A percentile compares a stretch with the other conserved stretches of the same genome.
These are phyloP conservation scores for Westerdykella sp. DNA, from an alignment of 2,329 filamentous ascomycete species.

Conservation along the genomic window DNA sequence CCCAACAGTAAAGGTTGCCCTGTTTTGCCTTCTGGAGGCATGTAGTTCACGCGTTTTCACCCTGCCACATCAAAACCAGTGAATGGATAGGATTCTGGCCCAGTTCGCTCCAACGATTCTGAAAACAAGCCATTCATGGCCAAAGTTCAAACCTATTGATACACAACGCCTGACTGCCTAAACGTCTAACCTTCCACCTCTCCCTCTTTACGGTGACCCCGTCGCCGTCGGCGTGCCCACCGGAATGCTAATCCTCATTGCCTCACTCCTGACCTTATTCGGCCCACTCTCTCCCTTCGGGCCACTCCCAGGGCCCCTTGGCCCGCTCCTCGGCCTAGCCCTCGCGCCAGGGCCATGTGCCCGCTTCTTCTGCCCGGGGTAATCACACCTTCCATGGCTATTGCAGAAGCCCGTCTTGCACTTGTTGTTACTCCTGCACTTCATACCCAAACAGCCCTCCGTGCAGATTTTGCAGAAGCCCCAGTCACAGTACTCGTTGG, in stretches of 20 bases:
- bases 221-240: slow-evolving; percentile 19
- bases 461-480: slow-evolving; percentile 21
- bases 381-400: slow-evolving; percentile 23
- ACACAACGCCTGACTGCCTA: no score
- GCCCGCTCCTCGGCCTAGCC: slow-evolving; percentile 9
- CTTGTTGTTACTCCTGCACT: slow-evolving; percentile 21
- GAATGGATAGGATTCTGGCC: no score
- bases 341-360: slow-evolving; percentile 17
- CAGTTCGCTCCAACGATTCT: no score
- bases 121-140: no score
- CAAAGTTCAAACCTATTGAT: no score
- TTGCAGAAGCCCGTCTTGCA: slow-evolving; percentile 33
- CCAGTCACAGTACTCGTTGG: slow-evolving; percentile 25
- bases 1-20: no score
- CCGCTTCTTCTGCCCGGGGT: slow-evolving; percentile 16
- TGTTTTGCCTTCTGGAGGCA: no score
- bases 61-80: no score
- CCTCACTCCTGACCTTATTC: slow-evolving; percentile 27
- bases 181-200: background rate
- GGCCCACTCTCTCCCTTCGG: slow-evolving; percentile 21
- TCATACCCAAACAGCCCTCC: slow-evolving; percentile 16
- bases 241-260: slow-evolving; percentile 23
- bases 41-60: no score
- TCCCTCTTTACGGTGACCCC: slow-evolving; percentile 2
- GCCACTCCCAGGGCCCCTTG: slow-evolving; percentile 12